Evolutionary conservation across 2,329 filamentous ascomycete genomes (phyloP).

Genomic region (Karstenula rhodostoma): DNA sequence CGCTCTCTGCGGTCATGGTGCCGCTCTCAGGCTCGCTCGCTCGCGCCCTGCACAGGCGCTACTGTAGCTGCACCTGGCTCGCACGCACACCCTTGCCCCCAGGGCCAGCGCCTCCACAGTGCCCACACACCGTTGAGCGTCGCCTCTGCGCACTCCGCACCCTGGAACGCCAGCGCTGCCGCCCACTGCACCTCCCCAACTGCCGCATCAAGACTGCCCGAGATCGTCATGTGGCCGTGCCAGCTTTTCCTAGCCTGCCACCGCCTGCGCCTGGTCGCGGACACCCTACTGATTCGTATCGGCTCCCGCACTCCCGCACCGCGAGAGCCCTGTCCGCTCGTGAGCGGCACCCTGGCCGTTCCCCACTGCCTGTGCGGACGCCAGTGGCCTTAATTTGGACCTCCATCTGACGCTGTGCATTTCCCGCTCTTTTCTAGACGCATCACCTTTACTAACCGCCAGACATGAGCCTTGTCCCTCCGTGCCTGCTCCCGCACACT

Average conservation of each 20-base stretch:
- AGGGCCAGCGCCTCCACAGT: conserved; percentile 1
- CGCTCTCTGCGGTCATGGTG: conserved; percentile 2
- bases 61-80: conserved; percentile 1
- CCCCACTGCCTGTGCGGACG: conserved; percentile 32
- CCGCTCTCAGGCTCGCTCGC: conserved; percentile 5
- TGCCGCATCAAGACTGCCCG: conserved; percentile 34
- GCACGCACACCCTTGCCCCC: not conserved
- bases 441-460: conserved; percentile 30
- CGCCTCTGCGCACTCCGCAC: conserved; percentile 9
- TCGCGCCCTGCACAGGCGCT: conserved; percentile 3
- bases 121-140: conserved; percentile 11
- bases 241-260: conserved; percentile 12
- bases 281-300: conserved; percentile 37
- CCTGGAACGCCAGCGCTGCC: conserved; percentile 4
- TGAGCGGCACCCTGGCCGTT: conserved; percentile 24
- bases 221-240: conserved; percentile 42
- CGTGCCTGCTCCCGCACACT: conserved; percentile 24
- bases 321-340: conserved; percentile 40
- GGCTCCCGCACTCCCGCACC: conserved; percentile 43
- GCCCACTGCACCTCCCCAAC: conserved; percentile 18
- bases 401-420: conserved; percentile 43
- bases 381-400: conserved; percentile 52
- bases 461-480: conserved; percentile 45
- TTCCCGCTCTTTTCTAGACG: conserved; percentile 34
- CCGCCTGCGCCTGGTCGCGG: conserved; percentile 13